Conservation (phyloP, 805 yeast species). For the Phaffomyces opuntiae region DNA sequence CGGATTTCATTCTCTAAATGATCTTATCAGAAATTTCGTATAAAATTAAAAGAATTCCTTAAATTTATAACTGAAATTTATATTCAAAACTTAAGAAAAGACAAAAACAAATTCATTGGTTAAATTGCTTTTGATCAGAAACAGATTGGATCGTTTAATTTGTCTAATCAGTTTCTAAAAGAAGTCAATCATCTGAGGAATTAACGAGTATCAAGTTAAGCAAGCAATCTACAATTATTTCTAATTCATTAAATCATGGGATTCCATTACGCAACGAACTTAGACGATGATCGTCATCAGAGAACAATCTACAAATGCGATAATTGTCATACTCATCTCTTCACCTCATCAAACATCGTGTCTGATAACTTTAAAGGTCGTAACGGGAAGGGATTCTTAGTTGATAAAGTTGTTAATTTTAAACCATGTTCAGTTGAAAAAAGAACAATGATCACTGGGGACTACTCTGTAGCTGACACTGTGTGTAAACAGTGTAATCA, state of each 20-base stretch:
- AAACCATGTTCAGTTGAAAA: constrained; percentile 29
- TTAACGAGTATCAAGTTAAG: too few relatives aligned
- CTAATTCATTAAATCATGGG: constrained; percentile 11
- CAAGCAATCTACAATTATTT: too few relatives aligned
- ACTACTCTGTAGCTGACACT: constrained; percentile 49
- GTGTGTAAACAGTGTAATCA: constrained; percentile 47
- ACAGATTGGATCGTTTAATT: too few relatives aligned
- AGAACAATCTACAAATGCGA: constrained; percentile 16
- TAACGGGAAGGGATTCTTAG: constrained; percentile 51
- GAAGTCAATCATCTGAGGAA: too few relatives aligned
- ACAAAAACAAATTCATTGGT: too few relatives aligned
- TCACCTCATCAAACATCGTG: constrained; percentile 12
- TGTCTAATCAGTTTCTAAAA: too few relatives aligned
- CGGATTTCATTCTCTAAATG: too few relatives aligned
- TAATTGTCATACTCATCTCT: constrained; percentile 16
- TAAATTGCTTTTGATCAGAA: too few relatives aligned
- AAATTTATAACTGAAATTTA: too few relatives aligned
- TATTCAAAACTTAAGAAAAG: too few relatives aligned
- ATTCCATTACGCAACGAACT: constrained; percentile 11
- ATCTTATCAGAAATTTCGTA: too few relatives aligned
- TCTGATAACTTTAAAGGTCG: constrained; percentile 42
- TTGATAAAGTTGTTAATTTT: constrained; percentile 40
- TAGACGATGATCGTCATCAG: constrained; percentile 8
- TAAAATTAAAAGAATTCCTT: too few relatives aligned
- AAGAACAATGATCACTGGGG: constrained; percentile 54